Conservation (phyloP, 139 green algal species). For the Dunaliella sp. region DNA sequence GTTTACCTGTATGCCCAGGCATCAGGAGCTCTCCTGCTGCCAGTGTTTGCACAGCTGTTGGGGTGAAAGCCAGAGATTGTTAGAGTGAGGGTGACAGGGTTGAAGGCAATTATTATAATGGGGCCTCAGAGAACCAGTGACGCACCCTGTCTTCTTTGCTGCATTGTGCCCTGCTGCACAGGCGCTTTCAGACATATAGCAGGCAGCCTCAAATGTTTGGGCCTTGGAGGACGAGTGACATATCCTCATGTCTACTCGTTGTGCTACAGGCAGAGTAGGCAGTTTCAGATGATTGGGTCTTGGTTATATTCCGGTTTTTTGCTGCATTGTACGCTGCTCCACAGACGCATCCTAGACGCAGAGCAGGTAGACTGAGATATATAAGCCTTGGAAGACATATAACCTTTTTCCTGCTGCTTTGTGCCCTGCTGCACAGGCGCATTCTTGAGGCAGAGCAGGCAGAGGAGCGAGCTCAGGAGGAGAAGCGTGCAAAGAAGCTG, state of each 20-base stretch:
- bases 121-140: no score
- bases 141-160: neutral
- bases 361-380: neutral
- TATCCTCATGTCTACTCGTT: neutral
- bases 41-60: no score
- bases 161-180: neutral
- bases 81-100: no score
- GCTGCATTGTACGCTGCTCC: neutral
- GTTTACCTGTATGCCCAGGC: no score
- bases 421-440: slow-evolving; percentile 15
- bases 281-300: no score
- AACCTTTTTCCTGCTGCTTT: neutral
- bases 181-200: neutral
- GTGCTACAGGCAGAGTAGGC: neutral
- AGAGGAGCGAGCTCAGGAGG: slow-evolving; percentile 41
- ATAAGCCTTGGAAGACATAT: neutral
- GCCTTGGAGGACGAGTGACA: neutral
- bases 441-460: slow-evolving; percentile 55
- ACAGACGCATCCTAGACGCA: slow-evolving; percentile 26
- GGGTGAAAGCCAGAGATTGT: no score
- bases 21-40: no score
- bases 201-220: neutral
- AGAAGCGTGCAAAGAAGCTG: slow-evolving; percentile 22
- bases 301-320: neutral
- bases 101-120: no score